Evolutionary conservation across 257 asterid species (phyloP).

Genomic region (Linaria vulgaris): DNA sequence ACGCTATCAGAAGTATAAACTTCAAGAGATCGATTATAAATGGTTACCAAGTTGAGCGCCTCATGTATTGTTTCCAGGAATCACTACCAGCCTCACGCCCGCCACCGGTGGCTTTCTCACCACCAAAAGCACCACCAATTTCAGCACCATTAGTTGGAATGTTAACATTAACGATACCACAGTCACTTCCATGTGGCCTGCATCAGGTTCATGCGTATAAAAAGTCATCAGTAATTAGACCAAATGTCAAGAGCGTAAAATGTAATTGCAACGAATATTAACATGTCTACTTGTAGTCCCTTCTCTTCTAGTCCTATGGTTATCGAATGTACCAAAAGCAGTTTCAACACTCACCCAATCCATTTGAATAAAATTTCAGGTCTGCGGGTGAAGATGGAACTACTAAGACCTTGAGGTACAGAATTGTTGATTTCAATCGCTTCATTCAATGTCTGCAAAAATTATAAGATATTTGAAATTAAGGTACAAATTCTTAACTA

Average conservation of each 20-base stretch:
- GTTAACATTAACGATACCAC: slow-evolving; percentile 95
- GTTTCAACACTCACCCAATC: slow-evolving; percentile 71
- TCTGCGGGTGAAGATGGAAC: slow-evolving; percentile 87
- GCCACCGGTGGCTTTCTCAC: slow-evolving; percentile 98
- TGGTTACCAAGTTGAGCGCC: slow-evolving; percentile 92
- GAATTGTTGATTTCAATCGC: slow-evolving; percentile 91
- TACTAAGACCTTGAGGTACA: slow-evolving; percentile 98
- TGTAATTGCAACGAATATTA: no score
- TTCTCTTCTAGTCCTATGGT: no score
- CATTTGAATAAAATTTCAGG: slow-evolving; percentile 90
- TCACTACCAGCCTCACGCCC: slow-evolving; percentile 99
- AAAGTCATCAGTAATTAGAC: not conserved
- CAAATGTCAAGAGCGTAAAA: no score
- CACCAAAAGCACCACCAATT: slow-evolving; percentile 99
- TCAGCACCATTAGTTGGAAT: slow-evolving; percentile 99
- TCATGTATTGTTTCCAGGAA: slow-evolving; percentile 98
- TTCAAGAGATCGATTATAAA: not conserved
- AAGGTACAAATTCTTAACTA: slow-evolving; percentile 12
- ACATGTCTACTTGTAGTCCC: no score
- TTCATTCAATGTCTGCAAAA: slow-evolving; percentile 78
- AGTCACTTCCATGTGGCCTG: slow-evolving; percentile 96
- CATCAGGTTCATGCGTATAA: not conserved
- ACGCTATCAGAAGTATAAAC: not conserved
- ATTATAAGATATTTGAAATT: slow-evolving; percentile 3
- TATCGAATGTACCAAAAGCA: not conserved